Conservation (phyloP, 352 stramenopile genomes). For the Phytopythium cucurbitacearum region DNA sequence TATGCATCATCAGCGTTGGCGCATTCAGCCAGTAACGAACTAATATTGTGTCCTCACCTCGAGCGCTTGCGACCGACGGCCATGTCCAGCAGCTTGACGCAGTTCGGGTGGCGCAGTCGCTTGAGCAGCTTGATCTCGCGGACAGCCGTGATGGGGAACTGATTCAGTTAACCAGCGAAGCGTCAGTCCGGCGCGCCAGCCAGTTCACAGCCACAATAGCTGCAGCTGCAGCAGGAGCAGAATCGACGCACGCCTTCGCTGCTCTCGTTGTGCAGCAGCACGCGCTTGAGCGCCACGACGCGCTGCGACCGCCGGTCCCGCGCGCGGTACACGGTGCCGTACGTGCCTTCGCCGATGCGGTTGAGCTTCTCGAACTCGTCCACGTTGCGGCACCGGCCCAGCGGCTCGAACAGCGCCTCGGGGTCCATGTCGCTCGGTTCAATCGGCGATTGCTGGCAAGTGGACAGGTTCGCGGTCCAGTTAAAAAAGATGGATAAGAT, state of each 20-base stretch:
- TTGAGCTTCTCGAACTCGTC: constrained; percentile 76
- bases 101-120: constrained; percentile 64
- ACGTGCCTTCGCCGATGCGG: constrained; percentile 79
- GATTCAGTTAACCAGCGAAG: neutral
- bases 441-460: too few relatives aligned
- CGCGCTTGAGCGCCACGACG: constrained; percentile 90
- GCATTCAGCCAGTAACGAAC: neutral
- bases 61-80: constrained; percentile 65
- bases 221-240: neutral
- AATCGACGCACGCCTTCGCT: constrained; percentile 71
- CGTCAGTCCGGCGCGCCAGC: neutral
- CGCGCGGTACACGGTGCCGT: constrained; percentile 89
- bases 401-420: constrained; percentile 35
- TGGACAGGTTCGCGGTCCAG: too few relatives aligned
- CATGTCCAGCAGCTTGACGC: constrained; percentile 66
- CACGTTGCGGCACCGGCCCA: constrained; percentile 49
- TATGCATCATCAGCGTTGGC: neutral
- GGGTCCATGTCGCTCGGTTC: constrained; percentile 3
- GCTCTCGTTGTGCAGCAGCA: constrained; percentile 89
- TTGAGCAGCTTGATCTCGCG: constrained; percentile 76
- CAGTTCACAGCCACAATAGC: neutral
- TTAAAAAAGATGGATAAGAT: too few relatives aligned
- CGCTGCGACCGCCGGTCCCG: constrained; percentile 50
- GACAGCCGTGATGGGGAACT: constrained; percentile 79
- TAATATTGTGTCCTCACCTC: constrained; percentile 16